Percentiles rank a stretch among this genome's conserved stretches.
Conservation (phyloP, 140 eudicot species). For the Erigeron philadelphicus region DNA sequence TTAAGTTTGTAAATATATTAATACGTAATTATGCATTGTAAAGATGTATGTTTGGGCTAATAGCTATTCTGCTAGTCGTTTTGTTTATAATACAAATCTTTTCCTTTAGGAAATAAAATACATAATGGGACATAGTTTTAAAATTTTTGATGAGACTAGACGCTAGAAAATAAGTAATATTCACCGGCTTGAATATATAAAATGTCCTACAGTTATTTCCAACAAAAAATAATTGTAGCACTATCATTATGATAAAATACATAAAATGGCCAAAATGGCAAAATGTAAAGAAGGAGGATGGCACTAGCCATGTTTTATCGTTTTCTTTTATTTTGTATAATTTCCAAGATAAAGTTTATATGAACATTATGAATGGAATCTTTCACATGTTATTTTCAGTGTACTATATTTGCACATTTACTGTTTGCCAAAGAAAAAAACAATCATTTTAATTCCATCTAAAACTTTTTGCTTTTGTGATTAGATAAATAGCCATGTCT, state of each 20-base stretch:
- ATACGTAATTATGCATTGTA: no score
- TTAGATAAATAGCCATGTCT: background rate
- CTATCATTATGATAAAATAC: background rate
- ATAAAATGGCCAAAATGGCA: background rate
- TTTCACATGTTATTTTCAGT: background rate
- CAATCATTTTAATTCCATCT: background rate
- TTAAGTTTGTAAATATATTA: no score
- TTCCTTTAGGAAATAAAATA: no score
- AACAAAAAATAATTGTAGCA: background rate
- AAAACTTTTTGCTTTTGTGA: background rate
- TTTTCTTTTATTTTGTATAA: constrained; percentile 3
- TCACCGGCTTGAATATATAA: no score
- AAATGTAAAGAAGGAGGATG: background rate
- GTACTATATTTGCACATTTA: background rate
- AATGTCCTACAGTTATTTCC: background rate
- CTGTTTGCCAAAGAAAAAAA: background rate
- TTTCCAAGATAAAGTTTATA: background rate
- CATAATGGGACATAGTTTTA: no score
- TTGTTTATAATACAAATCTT: no score
- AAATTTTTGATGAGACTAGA: no score
- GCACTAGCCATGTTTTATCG: background rate
- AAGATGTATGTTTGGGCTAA: no score
- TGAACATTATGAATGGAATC: background rate
- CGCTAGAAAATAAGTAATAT: no score
- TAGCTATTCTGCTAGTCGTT: no score